Conservation (phyloP, 2,329 filamentous ascomycete genomes). For the Penicillium sumatraense region DNA sequence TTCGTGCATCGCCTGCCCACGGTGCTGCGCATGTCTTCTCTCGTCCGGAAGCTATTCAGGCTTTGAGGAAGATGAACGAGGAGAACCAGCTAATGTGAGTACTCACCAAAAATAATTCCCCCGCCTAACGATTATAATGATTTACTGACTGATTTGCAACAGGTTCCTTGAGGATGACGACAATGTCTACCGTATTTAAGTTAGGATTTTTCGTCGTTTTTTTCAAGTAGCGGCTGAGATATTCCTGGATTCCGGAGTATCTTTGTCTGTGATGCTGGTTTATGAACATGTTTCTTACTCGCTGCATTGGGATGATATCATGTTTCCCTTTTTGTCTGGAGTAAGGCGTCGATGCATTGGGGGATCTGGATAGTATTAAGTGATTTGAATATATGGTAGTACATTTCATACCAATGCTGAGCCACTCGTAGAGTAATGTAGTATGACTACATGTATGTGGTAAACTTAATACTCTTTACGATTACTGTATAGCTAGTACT, state of each 20-base stretch:
- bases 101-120: neutral
- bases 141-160: slow-evolving; percentile 14
- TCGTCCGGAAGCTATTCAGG: slow-evolving; percentile 73
- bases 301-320: slow-evolving; percentile 32
- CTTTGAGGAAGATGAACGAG: slow-evolving; percentile 78
- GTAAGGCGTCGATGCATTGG: slow-evolving; percentile 24
- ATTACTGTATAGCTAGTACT: too few relatives aligned
- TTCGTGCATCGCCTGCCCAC: slow-evolving; percentile 53
- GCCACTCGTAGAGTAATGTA: neutral
- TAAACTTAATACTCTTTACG: too few relatives aligned
- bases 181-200: slow-evolving; percentile 71
- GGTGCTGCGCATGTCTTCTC: slow-evolving; percentile 66
- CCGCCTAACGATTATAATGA: too few relatives aligned
- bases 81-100: slow-evolving; percentile 92
- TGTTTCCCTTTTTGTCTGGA: slow-evolving; percentile 26
- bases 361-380: slow-evolving; percentile 13
- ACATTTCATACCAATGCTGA: neutral
- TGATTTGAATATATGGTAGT: slow-evolving; percentile 11
- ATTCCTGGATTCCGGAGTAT: neutral
- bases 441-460: too few relatives aligned
- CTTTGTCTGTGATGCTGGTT: slow-evolving; percentile 7
- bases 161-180: slow-evolving; percentile 59
- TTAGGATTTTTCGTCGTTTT: neutral
- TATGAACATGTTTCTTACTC: slow-evolving; percentile 25
- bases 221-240: too few relatives aligned